phyloP scores from a whole-genome alignment of 208 protist species.

The Wallacemonas collosoma region DNA sequence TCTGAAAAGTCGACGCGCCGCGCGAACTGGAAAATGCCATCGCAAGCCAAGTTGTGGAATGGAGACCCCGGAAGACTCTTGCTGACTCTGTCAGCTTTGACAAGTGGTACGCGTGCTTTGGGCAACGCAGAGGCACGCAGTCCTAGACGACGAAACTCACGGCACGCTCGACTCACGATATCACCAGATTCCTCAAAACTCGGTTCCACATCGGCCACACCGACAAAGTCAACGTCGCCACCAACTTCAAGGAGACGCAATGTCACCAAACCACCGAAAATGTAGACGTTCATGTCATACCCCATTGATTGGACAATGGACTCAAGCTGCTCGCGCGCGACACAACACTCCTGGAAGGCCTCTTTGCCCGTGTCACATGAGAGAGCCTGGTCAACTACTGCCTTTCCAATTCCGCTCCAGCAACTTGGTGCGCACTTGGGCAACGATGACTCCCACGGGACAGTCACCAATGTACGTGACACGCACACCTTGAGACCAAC shows the following conservation, averaged over 20 bases:
- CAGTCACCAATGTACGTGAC: slow-evolving; percentile 25
- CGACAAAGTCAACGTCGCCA: slow-evolving; percentile 90
- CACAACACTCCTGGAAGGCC: slow-evolving; percentile 84
- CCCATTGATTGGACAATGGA: slow-evolving; percentile 74
- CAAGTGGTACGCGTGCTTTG: slow-evolving; percentile 82
- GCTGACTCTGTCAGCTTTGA: slow-evolving; percentile 83
- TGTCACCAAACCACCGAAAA: slow-evolving; percentile 86
- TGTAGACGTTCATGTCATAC: slow-evolving; percentile 86
- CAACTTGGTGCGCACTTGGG: slow-evolving; percentile 33
- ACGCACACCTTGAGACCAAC: neutral
- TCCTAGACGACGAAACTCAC: slow-evolving; percentile 77
- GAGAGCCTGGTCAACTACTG: slow-evolving; percentile 56
- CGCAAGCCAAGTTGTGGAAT: slow-evolving; percentile 65
- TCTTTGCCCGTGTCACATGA: slow-evolving; percentile 75
- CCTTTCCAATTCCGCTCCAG: slow-evolving; percentile 64
- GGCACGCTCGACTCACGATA: slow-evolving; percentile 64
- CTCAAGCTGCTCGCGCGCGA: slow-evolving; percentile 80
- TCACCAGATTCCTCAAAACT: slow-evolving; percentile 74
- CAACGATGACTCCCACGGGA: slow-evolving; percentile 66
- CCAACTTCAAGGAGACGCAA: slow-evolving; percentile 80
- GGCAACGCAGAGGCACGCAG: slow-evolving; percentile 65
- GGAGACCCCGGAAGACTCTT: slow-evolving; percentile 75
- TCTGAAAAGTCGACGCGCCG: slow-evolving; percentile 53
- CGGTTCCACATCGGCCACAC: slow-evolving; percentile 84
- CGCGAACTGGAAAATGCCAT: slow-evolving; percentile 87